Base-by-base conservation (phyloP, 768 basidiomycete species). In the Myochromella boudieri region DNA sequence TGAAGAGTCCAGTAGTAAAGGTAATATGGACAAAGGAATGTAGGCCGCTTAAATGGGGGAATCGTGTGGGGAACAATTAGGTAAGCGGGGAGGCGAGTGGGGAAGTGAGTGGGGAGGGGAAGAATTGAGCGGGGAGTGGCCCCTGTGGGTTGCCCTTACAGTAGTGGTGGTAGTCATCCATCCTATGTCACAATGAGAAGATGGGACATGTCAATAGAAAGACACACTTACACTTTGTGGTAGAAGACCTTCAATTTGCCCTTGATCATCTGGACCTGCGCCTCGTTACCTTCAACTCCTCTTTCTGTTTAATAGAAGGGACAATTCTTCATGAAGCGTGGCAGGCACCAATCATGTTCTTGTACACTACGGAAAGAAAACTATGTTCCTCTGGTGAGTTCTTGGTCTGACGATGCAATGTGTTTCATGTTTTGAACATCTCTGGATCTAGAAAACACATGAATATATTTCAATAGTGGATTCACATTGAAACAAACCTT, bases 391-490 rank as follows among this genome's bases (percentile, higher is more conserved):
- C 95, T 36, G 50, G 94, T 95, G 64, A 97, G 88, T 64, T 98
- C 95, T 71, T 95, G 90, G 81, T 95, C 93, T 50, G 93, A 94
- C 26, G 92, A 94, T 48, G 95, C 95, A 57, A 97, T 94, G 54
- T 84, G 84, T 85, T 97, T 97, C 95, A 98, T 98, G 82, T 95
- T 95, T 74, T 93, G 59, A 97, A 94, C 95, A 95, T 97, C 72
- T 97, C 91, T 85, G 69, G 21, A 39, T 33, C 42, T 24, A 51
- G 44, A 41, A 25, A 48, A 54, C 33, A 50, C 53, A 50, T 47
- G 44, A 41, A n/a, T 29, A 36, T 14, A n/a, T 2, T 31, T 50
- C 33, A 27, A 48, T 32, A 28, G 52, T 46, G 27, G 29, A 42
- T 42, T 27, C 46, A 15, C 34, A 12, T 26, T 42, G 22, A 4